These are phyloP conservation scores for Cyclostephanos tholiformis DNA, from an alignment of 108 stramenopile species.

Conservation along the genomic window DNA sequence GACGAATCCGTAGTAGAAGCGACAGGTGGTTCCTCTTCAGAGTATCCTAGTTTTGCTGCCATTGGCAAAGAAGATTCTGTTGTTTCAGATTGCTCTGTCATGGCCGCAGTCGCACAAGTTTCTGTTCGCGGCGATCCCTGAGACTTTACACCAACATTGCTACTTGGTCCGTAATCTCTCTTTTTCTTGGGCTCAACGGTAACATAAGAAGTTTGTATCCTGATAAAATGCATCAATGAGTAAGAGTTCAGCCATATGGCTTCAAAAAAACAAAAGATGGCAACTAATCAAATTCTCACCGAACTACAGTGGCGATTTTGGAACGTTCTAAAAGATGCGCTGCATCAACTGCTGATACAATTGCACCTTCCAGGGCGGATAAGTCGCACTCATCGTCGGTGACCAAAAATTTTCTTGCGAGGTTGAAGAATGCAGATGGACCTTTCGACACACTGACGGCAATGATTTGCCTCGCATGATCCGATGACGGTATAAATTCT, in stretches of 20 bases:
- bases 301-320: slow-evolving; percentile 73
- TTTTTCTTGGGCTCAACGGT: slow-evolving; percentile 72
- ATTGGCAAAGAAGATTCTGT: slow-evolving; percentile 25
- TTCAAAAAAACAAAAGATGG: slow-evolving; percentile 1
- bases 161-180: slow-evolving; percentile 29
- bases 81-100: slow-evolving; percentile 20
- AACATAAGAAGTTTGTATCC: slow-evolving; percentile 79
- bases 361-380: slow-evolving; percentile 85
- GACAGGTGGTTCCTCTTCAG: slow-evolving; percentile 19
- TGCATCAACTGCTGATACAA: slow-evolving; percentile 85
- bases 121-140: slow-evolving; percentile 7
- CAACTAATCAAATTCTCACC: slow-evolving; percentile 47
- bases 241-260: not conserved
- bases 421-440: slow-evolving; percentile 82
- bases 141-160: slow-evolving; percentile 8
- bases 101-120: slow-evolving; percentile 13
- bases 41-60: slow-evolving; percentile 13
- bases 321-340: slow-evolving; percentile 84
- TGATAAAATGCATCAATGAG: slow-evolving; percentile 18
- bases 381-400: slow-evolving; percentile 82
- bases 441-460: slow-evolving; percentile 87
- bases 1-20: slow-evolving; percentile 11
- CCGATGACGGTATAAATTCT: slow-evolving; percentile 8
- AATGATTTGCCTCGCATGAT: slow-evolving; percentile 68
- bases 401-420: slow-evolving; percentile 82